A percentile compares a stretch with the other conserved stretches of the same genome.
phyloP scores from a whole-genome alignment of 2,329 filamentous ascomycete species.

The Proliferodiscus dingleyae region DNA sequence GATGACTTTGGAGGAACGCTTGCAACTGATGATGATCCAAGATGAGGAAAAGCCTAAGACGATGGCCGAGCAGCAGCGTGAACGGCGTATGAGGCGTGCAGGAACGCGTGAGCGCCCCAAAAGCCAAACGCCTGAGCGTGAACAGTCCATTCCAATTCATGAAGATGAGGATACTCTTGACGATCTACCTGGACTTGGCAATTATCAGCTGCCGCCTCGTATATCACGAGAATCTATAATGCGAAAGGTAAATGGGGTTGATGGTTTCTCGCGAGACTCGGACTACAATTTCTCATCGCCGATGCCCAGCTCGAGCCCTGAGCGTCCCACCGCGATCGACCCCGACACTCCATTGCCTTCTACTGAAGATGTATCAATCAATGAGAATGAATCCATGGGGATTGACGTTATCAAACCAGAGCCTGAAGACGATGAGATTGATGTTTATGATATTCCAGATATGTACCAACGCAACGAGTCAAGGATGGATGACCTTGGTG shows the following conservation, averaged over 20 bases:
- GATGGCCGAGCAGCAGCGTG: constrained; percentile 61
- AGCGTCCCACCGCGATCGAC: constrained; percentile 61
- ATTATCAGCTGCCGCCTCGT: constrained; percentile 65
- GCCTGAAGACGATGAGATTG: constrained; percentile 53
- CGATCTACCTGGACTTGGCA: constrained; percentile 52
- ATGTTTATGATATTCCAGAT: constrained; percentile 65
- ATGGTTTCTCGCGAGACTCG: constrained; percentile 51
- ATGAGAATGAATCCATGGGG: constrained; percentile 48
- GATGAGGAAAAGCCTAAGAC: constrained; percentile 54
- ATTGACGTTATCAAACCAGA: constrained; percentile 61
- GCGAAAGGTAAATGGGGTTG: constrained; percentile 69
- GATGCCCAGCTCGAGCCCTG: constrained; percentile 52
- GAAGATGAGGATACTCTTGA: constrained; percentile 57
- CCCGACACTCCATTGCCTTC: constrained; percentile 89
- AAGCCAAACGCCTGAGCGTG: constrained; percentile 18
- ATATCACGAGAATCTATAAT: constrained; percentile 94
- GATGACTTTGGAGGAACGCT: constrained; percentile 80
- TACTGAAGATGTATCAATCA: constrained; percentile 61
- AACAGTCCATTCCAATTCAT: constrained; percentile 34
- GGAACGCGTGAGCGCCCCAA: constrained; percentile 42
- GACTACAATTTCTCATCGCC: constrained; percentile 62
- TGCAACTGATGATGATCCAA: constrained; percentile 85
- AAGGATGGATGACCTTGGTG: constrained; percentile 26
- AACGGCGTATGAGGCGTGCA: constrained; percentile 63
- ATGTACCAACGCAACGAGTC: constrained; percentile 54